These are phyloP conservation scores for Salix suchowensis DNA, from an alignment of 345 rosid species.

Conservation along the genomic window DNA sequence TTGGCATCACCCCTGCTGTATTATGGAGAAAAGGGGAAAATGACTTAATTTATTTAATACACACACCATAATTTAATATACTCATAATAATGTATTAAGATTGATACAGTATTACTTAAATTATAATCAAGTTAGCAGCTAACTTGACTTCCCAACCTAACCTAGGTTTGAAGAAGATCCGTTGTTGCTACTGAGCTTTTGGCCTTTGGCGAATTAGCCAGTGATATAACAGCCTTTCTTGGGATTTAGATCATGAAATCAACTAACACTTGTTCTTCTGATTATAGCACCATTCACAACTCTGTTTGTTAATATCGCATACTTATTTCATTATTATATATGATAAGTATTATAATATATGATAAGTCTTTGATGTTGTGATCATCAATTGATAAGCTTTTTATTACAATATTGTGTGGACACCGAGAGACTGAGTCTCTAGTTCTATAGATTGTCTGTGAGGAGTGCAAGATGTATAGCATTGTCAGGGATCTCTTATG, in stretches of 20 bases:
- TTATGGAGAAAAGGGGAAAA: background rate
- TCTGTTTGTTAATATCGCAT: background rate
- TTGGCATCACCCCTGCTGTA: background rate
- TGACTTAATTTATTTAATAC: background rate
- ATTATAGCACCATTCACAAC: background rate
- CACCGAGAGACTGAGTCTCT: background rate
- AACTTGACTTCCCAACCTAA: background rate
- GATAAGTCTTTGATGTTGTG: background rate
- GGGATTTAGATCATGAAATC: background rate
- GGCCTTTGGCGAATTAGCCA: background rate
- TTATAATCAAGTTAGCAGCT: background rate
- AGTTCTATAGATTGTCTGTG: background rate
- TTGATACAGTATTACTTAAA: background rate
- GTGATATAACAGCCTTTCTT: background rate
- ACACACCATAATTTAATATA: background rate
- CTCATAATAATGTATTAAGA: background rate
- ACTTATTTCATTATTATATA: background rate
- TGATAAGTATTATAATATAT: background rate
- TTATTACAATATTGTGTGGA: background rate
- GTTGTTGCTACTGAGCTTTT: background rate
- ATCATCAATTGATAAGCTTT: background rate
- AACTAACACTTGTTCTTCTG: background rate
- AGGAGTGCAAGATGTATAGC: background rate
- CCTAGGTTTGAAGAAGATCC: background rate
- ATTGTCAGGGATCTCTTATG: background rate